Conservation (phyloP, 306 rosid genomes). For the Begonia masoniana region DNA sequence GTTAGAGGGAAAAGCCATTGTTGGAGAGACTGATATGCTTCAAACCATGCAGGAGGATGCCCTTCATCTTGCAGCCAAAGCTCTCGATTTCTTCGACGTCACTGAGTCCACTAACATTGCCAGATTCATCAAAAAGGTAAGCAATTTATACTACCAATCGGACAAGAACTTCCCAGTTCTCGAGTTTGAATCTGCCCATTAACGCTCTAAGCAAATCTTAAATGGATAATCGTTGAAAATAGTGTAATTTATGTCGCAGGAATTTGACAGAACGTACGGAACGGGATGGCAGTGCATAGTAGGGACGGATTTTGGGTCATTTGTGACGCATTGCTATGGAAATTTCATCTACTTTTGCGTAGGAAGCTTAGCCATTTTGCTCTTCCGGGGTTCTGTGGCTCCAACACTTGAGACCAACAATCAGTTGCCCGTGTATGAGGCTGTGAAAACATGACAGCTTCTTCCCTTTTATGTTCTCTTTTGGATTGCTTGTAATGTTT, state of each 20-base stretch:
- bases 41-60: conserved; percentile 73
- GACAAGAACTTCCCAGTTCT: no score
- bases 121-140: conserved; percentile 49
- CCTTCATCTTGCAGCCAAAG: conserved; percentile 60
- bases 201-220: no score
- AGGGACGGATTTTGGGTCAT: conserved; percentile 87
- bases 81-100: conserved; percentile 73
- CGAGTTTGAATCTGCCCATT: no score
- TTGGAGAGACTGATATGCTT: conserved; percentile 81
- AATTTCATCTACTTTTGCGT: conserved; percentile 66
- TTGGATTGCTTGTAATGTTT: no score
- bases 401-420: conserved; percentile 24
- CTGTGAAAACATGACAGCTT: conserved; percentile 17
- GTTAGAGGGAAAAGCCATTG: conserved; percentile 78
- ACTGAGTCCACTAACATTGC: conserved; percentile 81
- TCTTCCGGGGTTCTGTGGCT: conserved; percentile 55
- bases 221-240: no score
- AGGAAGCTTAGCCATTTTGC: conserved; percentile 67
- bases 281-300: conserved; percentile 89
- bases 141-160: no score
- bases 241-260: conserved; percentile 20
- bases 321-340: conserved; percentile 72
- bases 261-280: conserved; percentile 59
- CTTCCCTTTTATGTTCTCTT: no score
- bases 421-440: conserved; percentile 30